Percentiles rank a stretch among this genome's conserved stretches.
phyloP scores from a whole-genome alignment of 345 rosid species.

The Salix udensis region DNA sequence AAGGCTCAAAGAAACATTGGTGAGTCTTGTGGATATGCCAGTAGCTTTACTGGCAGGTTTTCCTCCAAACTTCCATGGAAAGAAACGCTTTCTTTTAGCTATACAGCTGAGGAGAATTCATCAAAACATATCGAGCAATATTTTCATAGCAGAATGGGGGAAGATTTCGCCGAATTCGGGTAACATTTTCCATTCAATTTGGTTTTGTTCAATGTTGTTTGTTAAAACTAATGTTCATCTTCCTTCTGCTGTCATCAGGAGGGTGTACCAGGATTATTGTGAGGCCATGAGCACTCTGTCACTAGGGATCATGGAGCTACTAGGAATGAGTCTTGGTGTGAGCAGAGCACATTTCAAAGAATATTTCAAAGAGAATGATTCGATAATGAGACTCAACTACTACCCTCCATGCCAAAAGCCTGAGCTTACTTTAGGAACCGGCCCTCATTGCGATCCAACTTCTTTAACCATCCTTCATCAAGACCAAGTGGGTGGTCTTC shows the following conservation, averaged over 20 bases:
- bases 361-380: constrained; percentile 77
- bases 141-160: constrained; percentile 57
- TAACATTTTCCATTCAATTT: constrained; percentile 14
- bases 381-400: constrained; percentile 95
- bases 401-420: constrained; percentile 96
- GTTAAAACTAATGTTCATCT: not conserved
- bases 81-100: constrained; percentile 81
- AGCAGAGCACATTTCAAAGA: constrained; percentile 51
- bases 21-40: constrained; percentile 87
- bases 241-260: constrained; percentile 35
- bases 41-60: constrained; percentile 95
- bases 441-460: constrained; percentile 99
- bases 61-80: constrained; percentile 93
- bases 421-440: constrained; percentile 88
- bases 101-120: constrained; percentile 41
- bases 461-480: constrained; percentile 98
- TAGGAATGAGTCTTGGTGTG: constrained; percentile 74
- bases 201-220: not conserved
- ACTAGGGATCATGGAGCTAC: constrained; percentile 81
- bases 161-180: constrained; percentile 63
- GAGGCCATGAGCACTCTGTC: constrained; percentile 85
- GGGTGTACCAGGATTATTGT: constrained; percentile 73
- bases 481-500: constrained; percentile 90
- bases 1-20: constrained; percentile 73
- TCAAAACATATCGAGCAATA: constrained; percentile 54